Evolutionary conservation across 148 eudicot genomes (phyloP), one percentile per base, ranked within the genome.

Genomic region (Rhododendron mucronatum): DNA sequence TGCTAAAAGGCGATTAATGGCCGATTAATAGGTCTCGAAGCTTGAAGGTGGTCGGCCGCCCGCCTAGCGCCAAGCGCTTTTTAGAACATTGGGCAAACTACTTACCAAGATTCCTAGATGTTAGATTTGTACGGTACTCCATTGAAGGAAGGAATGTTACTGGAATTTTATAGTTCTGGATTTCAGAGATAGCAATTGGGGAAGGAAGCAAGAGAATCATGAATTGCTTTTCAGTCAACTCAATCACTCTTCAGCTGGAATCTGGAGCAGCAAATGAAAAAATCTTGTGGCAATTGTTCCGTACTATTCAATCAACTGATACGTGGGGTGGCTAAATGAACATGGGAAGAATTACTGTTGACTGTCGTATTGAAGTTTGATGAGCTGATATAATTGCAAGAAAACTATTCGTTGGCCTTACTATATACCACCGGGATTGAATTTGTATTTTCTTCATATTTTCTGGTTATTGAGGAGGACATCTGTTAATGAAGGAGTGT

Each of bases 201-300:
- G 51, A 39, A 82, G 83, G 65, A 53, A 81, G 47, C 26, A 53
- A 53, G 67, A 28, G 65, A 81, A 81, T 51, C 84, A 61, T 59
- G 73, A 47, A 82, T 35, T 59, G n/a, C 65, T 59, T n/a, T 59
- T 59, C 65, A 53, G 13, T 33, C 53, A 1, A 37, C 35, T 33
- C 16, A 41, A 81, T 53, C 41, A n/a, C 10, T 55, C 63, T 33
- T 59, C 53, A 11, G 51, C n/a, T 61, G 30, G 75, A 63, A 39
- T 35, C 23, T 82, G 30, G 59, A 61, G 84, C 16, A 59, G 84
- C 75, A 61, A 23, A 39, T 61, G 30, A 5, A 15, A 82, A 63
- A 59, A 59, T 82, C 74, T 37, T 61, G 84, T 33, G 47, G 73
- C 21, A 63, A 23, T 44, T 41, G 69, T 65, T 83, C 39, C 5